A percentile compares a stretch with the other conserved stretches of the same genome.
These are phyloP conservation scores for Podaxis sp. DNA, from an alignment of 768 basidiomycete genomes.

Conservation along the genomic window DNA sequence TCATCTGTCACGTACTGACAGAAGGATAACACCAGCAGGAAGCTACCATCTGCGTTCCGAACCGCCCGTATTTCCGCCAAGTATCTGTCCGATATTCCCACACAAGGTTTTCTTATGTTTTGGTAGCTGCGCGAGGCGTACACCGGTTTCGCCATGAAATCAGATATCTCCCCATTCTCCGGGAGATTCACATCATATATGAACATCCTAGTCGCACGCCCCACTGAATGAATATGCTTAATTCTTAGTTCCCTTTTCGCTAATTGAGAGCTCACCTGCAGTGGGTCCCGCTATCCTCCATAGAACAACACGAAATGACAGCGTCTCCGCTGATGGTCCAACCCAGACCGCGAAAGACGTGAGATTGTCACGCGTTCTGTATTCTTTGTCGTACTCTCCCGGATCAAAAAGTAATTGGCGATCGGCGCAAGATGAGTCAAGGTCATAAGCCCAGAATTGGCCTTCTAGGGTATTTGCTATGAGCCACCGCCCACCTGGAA, in stretches of 20 bases:
- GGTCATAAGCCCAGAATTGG: neutral
- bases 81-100: neutral
- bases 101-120: neutral
- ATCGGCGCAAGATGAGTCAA: neutral
- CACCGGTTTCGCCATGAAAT: neutral
- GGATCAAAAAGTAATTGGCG: neutral
- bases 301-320: neutral
- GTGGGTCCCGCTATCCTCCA: neutral
- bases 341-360: neutral
- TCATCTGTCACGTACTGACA: neutral
- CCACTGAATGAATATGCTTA: neutral
- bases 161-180: neutral
- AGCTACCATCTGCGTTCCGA: neutral
- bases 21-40: neutral
- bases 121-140: neutral
- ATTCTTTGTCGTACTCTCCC: neutral
- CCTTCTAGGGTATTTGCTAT: neutral
- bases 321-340: neutral
- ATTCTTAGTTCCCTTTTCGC: neutral
- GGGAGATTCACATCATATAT: neutral
- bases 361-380: neutral
- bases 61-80: neutral
- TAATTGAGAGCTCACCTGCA: neutral
- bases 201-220: neutral
- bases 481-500: neutral